Conservation (phyloP, 495 filamentous ascomycete species). For the Trichoderma reesei region DNA sequence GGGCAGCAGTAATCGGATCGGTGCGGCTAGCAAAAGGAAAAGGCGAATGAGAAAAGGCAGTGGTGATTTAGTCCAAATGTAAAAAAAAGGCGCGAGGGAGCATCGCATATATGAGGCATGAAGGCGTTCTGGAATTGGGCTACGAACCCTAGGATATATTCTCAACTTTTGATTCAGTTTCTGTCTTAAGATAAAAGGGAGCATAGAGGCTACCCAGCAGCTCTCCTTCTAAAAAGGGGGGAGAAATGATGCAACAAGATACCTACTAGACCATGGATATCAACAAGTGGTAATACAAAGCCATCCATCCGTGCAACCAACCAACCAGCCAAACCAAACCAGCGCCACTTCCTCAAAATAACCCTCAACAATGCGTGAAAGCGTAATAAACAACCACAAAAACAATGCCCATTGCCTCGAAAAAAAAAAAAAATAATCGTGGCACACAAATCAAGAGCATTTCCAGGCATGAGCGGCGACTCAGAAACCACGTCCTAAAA, state of each 20-base stretch:
- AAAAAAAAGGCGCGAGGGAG: not conserved
- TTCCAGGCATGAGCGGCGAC: not conserved
- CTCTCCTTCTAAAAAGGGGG: not conserved
- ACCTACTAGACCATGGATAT: conserved; percentile 2
- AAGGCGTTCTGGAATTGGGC: not conserved
- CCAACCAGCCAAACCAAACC: conserved; percentile 9
- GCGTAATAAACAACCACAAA: not conserved
- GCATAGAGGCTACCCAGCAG: not conserved
- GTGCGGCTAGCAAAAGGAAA: not conserved
- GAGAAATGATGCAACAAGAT: not conserved
- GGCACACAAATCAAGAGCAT: not conserved
- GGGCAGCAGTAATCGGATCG: conserved; percentile 9
- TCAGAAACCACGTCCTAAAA: not conserved
- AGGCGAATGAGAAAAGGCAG: conserved; percentile 11
- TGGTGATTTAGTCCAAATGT: not conserved
- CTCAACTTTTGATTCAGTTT: not conserved
- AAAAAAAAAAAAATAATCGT: not conserved
- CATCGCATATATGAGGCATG: not conserved
- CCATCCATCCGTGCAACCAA: not conserved
- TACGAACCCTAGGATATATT: not conserved
- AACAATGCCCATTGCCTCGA: not conserved
- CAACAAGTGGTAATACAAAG: not conserved
- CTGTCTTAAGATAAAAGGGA: not conserved
- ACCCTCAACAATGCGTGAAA: not conserved
- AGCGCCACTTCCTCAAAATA: not conserved